Percentiles rank a stretch among this genome's conserved stretches.
Conservation (phyloP, 2,329 filamentous ascomycete species). For the Coniochaeta sp. region DNA sequence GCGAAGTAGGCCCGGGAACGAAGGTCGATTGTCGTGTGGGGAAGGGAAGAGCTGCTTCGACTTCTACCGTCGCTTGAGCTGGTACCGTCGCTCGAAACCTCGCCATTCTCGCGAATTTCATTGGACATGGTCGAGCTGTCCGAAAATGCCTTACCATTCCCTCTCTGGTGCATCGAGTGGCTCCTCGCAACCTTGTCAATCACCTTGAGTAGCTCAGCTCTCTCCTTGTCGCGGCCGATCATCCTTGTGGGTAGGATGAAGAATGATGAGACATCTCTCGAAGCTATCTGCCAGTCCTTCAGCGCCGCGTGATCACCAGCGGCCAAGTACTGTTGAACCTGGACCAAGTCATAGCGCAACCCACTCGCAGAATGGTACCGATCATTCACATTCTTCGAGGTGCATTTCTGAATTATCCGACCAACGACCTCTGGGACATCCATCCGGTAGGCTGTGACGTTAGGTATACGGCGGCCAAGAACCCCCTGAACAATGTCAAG, state of each 20-base stretch:
- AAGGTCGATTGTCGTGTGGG: slow-evolving; percentile 32
- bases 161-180: slow-evolving; percentile 42
- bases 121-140: slow-evolving; percentile 48
- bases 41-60: slow-evolving; percentile 39
- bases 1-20: slow-evolving; percentile 33
- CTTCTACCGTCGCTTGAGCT: slow-evolving; percentile 49
- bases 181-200: slow-evolving; percentile 70
- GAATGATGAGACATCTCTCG: slow-evolving; percentile 86
- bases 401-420: slow-evolving; percentile 84
- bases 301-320: slow-evolving; percentile 68
- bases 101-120: slow-evolving; percentile 38
- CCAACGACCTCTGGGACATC: slow-evolving; percentile 81
- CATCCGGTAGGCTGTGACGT: slow-evolving; percentile 67
- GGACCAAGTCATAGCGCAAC: slow-evolving; percentile 70
- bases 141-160: slow-evolving; percentile 37
- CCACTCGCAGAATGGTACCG: slow-evolving; percentile 87
- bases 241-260: slow-evolving; percentile 78
- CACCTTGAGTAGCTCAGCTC: slow-evolving; percentile 60
- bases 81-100: slow-evolving; percentile 52
- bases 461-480: slow-evolving; percentile 68
- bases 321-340: slow-evolving; percentile 66
- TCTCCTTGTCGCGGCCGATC: slow-evolving; percentile 72
- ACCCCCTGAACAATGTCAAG: slow-evolving; percentile 91
- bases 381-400: slow-evolving; percentile 78
- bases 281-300: slow-evolving; percentile 66